Evolutionary conservation across 1,139 yeast species (phyloP), one percentile per base, ranked within the genome.

Genomic region (Sugiyamaella japonica): DNA sequence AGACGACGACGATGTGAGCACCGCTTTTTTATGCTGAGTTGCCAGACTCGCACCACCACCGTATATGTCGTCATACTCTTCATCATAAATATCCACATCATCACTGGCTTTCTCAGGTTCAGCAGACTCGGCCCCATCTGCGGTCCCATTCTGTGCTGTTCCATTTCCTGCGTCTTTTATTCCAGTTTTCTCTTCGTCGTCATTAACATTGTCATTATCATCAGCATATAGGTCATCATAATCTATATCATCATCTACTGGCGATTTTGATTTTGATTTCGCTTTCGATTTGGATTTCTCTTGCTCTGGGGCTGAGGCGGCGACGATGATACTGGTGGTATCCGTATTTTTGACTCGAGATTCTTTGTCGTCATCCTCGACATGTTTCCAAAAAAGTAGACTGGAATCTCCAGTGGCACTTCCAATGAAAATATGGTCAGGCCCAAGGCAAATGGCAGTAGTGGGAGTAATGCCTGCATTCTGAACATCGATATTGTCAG

Each of bases 371-470:
- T 23, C 16, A 8, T 42, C 50, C 54, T 60, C 49, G 54, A 49
- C 51, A 37, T 64, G 65, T 9, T 61, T 63, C 76, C 77, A 75
- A 7, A 67, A 63, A 7, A 79, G 45, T 6, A 79, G 65, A 17
- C 71, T 57, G 2, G 80, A 70, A 57, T 79, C 78, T 2, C 79
- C 75, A 2, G 78, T 75, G 9, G 66, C 63, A 54, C 77, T 72
- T 12, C 81, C 80, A 17, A 79, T 64, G 59, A 81, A 80, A 2
- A 76, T 54, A 38, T 70, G 59, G 10, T 63, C 52, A 9, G 54
- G 20, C 6, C 56, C 61, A 15, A 59, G 31, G 10, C 51, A 48
- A n/a, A 63, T 28, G n/a, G 60, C 59, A 3, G 61, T 52, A 1
- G 64, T 52, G 3, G 71, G 70, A 9, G 62, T 57, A 8, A 64